A percentile compares a stretch with the other conserved stretches of the same genome.
Conservation (phyloP, 2,329 filamentous ascomycete species). For the Colletotrichum camelliae region DNA sequence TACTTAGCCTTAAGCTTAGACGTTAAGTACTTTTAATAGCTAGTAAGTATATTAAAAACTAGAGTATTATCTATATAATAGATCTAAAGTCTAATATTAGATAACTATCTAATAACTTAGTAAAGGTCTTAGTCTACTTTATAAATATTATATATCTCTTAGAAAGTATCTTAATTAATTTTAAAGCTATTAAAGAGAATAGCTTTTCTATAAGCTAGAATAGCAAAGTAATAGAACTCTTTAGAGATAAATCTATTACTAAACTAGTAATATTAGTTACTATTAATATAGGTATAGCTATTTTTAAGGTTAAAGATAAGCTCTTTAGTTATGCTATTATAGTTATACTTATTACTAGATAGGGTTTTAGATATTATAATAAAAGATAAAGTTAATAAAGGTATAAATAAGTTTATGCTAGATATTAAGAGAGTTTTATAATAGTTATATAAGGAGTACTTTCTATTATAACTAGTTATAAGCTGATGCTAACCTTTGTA, state of each 20-base stretch:
- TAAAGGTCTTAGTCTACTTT: too few species aligned
- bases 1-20: too few species aligned
- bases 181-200: neutral
- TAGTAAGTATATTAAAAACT: neutral
- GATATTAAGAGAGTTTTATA: neutral
- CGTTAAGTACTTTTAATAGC: too few species aligned
- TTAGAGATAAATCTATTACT: neutral
- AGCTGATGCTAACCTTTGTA: too few species aligned
- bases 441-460: neutral
- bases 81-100: too few species aligned
- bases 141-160: neutral
- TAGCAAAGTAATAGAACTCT: neutral
- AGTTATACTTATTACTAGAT: too few species aligned
- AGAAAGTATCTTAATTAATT: neutral
- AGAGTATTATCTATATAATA: neutral
- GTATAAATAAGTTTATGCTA: too few species aligned
- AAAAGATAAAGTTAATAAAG: neutral
- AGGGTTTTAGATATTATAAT: neutral
- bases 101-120: too few species aligned
- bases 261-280: neutral
- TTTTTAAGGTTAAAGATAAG: neutral
- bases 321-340: too few species aligned
- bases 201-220: accelerated
- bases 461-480: too few species aligned
- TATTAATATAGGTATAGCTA: neutral